These are phyloP conservation scores for Schoenoplectus tabernaemontani DNA, from an alignment of 202 grass and related monocot genomes.

Conservation along the genomic window DNA sequence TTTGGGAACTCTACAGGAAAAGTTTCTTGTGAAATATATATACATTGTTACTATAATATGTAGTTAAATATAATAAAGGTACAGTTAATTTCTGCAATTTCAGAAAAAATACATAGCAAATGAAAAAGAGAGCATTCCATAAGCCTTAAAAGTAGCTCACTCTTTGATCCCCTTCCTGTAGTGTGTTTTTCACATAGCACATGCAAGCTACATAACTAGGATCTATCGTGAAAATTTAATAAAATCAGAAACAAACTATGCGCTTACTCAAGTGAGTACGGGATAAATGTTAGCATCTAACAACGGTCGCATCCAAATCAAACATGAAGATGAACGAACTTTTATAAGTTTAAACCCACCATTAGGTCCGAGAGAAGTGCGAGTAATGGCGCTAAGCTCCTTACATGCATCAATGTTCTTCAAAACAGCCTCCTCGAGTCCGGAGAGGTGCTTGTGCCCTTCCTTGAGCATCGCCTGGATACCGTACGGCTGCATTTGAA, in stretches of 20 bases:
- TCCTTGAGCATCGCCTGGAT: slow-evolving; percentile 96
- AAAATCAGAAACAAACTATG: background rate
- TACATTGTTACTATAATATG: background rate
- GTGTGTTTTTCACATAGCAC: background rate
- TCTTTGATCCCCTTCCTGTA: background rate
- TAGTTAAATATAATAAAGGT: background rate
- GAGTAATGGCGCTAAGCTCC: slow-evolving; percentile 75
- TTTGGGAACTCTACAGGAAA: background rate
- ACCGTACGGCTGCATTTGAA: slow-evolving; percentile 48
- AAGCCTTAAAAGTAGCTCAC: background rate
- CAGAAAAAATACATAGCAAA: background rate
- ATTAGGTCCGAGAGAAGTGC: slow-evolving; percentile 83
- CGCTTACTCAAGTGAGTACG: background rate
- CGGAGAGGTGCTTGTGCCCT: slow-evolving; percentile 78
- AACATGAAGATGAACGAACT: background rate
- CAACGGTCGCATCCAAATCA: background rate
- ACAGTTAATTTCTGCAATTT: background rate
- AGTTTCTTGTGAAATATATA: background rate
- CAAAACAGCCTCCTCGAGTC: slow-evolving; percentile 74
- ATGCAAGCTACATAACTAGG: background rate
- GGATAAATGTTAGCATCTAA: background rate
- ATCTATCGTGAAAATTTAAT: background rate
- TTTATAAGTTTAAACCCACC: slow-evolving; percentile 24
- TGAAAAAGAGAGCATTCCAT: background rate
- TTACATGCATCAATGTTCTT: slow-evolving; percentile 83